Percentiles rank a stretch among this genome's conserved stretches.
Evolutionary conservation across 164 flowering plant genomes (phyloP).

Genomic region (Annona cherimola): DNA sequence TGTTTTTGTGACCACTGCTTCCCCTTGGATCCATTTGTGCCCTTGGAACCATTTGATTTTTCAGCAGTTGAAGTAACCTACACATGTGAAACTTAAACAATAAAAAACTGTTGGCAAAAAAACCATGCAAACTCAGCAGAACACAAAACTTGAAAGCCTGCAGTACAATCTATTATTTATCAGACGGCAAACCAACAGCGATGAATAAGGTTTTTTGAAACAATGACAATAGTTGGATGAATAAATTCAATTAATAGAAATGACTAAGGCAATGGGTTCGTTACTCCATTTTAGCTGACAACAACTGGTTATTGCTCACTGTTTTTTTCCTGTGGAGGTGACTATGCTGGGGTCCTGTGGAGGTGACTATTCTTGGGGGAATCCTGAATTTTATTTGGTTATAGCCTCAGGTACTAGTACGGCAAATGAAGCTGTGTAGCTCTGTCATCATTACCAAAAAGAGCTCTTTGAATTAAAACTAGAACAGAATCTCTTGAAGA

Average conservation of each 20-base stretch:
- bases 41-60: conserved; percentile 43
- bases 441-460: background rate
- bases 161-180: background rate
- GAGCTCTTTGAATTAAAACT: background rate
- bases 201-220: background rate
- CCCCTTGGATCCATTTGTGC: conserved; percentile 31
- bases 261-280: background rate
- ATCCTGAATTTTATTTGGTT: background rate
- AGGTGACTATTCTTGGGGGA: too few relatives aligned
- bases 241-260: background rate
- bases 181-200: background rate
- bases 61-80: conserved; percentile 42
- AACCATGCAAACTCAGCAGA: background rate
- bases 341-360: too few relatives aligned
- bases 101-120: background rate
- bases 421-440: background rate
- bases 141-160: background rate
- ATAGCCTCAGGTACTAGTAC: background rate
- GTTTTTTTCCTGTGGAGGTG: too few relatives aligned
- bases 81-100: conserved; percentile 2
- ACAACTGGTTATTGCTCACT: background rate
- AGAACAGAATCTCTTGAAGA: background rate
- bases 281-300: background rate
- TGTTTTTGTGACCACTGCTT: conserved; percentile 24
- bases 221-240: background rate